These are phyloP conservation scores for Cronartium quercuum DNA, from an alignment of 1,284 basidiomycete genomes.

Conservation along the genomic window DNA sequence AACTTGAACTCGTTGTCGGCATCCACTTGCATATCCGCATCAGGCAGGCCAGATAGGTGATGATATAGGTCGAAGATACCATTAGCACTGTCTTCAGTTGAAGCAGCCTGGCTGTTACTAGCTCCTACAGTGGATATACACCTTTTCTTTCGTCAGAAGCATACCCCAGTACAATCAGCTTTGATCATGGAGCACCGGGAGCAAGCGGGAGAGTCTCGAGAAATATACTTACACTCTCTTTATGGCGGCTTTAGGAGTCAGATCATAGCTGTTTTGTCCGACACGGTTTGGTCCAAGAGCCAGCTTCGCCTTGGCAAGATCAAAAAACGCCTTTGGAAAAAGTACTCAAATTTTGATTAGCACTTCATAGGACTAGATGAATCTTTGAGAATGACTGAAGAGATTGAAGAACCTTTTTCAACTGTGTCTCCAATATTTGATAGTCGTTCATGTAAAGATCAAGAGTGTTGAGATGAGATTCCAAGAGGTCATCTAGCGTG, in stretches of 20 bases:
- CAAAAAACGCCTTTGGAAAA: slow-evolving; percentile 25
- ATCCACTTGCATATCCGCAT: neutral
- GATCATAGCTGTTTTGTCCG: slow-evolving; percentile 18
- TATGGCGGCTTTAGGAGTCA: neutral
- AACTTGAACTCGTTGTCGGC: neutral
- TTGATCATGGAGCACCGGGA: too few species aligned
- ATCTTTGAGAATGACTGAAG: too few species aligned
- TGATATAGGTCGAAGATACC: neutral
- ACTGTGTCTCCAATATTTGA: neutral
- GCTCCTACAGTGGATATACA: neutral
- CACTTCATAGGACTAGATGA: too few species aligned
- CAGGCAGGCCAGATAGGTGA: neutral
- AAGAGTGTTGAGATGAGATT: neutral
- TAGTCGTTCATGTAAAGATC: neutral
- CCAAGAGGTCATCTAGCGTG: neutral
- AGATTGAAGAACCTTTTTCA: neutral
- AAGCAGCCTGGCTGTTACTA: neutral
- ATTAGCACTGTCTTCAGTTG: neutral
- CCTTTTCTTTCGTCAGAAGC: neutral
- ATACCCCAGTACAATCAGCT: too few species aligned
- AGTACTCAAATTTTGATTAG: neutral
- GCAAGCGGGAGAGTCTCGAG: neutral
- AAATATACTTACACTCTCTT: slow-evolving; percentile 11
- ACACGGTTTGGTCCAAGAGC: slow-evolving; percentile 3
- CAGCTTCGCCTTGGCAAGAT: slow-evolving; percentile 12